Evolutionary conservation across 2,329 filamentous ascomycete species (phyloP), one percentile per base, ranked within the genome.

Genomic region (Epichloe coenophiala): DNA sequence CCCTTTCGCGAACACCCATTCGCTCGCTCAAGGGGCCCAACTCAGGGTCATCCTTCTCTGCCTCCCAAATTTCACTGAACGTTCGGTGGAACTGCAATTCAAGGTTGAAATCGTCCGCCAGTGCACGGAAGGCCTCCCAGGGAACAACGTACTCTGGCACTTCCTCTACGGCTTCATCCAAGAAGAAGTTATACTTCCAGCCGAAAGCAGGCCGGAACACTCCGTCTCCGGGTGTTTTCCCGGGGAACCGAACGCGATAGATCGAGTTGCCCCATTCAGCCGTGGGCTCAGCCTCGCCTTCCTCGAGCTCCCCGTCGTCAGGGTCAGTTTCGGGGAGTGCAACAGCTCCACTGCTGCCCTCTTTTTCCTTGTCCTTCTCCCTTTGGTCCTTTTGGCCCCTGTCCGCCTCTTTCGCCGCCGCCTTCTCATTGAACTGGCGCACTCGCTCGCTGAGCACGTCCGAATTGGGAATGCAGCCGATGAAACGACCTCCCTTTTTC

Each of bases 121-220:
- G 73, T 27, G 88, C 90, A 69, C 93, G 87, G 71, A 98, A 97
- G 1, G 89, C 90, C 65, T 95, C 90, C 91, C 93, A 98, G 0
- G 93, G 93, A 1, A 98, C 93, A 1, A 98, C 91, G 64, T 95
- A 98, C 70, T 98, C 93, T 2, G 93, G 91, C 7, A 95, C 88
- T 63, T 90, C 87, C 65, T 97, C 91, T 19, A 98, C 93, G 0
- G 93, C 93, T 69, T 98, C 93, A 60, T 93, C 84, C 51, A 98
- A 81, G 66, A 89, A 95, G 72, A 95, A 98, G 63, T 82, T 95
- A 71, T 98, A 98, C 67, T 93, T 95, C 90, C 93, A 97, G 47
- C 91, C 93, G 63, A 89, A 97, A 0, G 93, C 88, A 5, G 93
- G 93, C 5, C 93, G 83, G 71, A 98, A 98, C 35, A 93, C 76